A percentile compares a stretch with the other conserved stretches of the same genome.
Evolutionary conservation across 1,284 basidiomycete species (phyloP).

Genomic region (Marasmius tenuissimus): DNA sequence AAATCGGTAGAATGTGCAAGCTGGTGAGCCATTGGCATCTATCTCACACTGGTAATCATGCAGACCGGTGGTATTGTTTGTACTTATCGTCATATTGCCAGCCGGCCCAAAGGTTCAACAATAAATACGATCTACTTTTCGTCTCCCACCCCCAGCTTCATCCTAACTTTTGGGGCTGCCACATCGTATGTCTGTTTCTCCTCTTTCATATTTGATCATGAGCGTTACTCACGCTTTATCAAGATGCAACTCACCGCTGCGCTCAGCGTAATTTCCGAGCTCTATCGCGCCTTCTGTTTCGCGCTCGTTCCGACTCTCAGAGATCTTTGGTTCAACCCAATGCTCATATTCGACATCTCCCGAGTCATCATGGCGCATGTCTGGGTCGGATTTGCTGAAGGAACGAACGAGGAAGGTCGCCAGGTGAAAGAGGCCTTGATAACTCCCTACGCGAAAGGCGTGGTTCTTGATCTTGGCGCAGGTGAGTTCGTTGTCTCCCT

Average conservation of each 20-base stretch:
- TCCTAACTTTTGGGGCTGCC: too few species aligned
- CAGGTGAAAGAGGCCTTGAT: slow-evolving; percentile 5
- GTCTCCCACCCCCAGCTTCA: too few species aligned
- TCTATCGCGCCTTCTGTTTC: not conserved
- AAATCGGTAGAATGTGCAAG: too few species aligned
- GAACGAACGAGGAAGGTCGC: slow-evolving; percentile 5
- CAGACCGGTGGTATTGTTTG: too few species aligned
- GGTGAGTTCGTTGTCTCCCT: not conserved
- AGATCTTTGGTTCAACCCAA: not conserved
- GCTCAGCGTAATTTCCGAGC: not conserved
- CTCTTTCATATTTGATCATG: too few species aligned
- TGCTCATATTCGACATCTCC: not conserved
- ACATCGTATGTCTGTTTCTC: too few species aligned
- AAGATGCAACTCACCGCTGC: not conserved
- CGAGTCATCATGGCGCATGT: slow-evolving; percentile 8
- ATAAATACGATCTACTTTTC: too few species aligned
- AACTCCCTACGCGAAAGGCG: not conserved
- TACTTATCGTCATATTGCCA: too few species aligned
- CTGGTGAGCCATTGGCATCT: too few species aligned
- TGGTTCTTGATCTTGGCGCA: slow-evolving; percentile 8
- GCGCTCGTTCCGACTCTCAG: not conserved
- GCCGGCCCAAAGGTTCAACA: too few species aligned
- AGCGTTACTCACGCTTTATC: too few species aligned
- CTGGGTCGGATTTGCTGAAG: slow-evolving; percentile 3
- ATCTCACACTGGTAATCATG: too few species aligned